Conservation (phyloP, 1,139 yeast genomes). For the Blastobotrys petasosporus region DNA sequence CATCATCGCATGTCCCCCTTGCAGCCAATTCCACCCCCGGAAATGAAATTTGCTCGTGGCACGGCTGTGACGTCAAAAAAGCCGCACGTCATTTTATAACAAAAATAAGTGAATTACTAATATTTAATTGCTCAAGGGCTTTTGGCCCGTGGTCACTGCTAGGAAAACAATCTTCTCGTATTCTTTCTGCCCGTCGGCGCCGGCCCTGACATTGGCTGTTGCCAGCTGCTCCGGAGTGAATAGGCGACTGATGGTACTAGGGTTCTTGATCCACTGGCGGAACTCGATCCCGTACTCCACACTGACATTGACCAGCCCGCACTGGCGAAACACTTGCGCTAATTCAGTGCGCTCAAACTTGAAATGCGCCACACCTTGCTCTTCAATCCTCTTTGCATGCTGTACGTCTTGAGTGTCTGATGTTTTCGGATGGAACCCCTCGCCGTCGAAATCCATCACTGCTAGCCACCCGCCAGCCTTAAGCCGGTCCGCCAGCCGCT, state of each 20-base stretch:
- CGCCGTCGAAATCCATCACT: conserved; percentile 23
- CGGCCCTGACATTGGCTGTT: not conserved
- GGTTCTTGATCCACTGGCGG: conserved; percentile 2
- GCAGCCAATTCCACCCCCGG: too few species aligned
- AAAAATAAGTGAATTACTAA: too few species aligned
- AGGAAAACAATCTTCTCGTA: not conserved
- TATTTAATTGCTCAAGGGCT: not conserved
- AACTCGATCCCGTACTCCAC: not conserved
- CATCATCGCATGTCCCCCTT: not conserved
- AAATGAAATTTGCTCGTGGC: too few species aligned
- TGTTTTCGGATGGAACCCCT: not conserved
- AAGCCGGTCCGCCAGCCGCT: conserved; percentile 18
- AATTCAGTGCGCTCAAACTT: not conserved
- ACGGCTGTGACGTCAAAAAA: too few species aligned
- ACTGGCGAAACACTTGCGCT: not conserved
- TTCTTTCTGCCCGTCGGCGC: conserved; percentile 1
- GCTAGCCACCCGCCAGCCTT: conserved; percentile 24
- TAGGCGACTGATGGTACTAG: not conserved
- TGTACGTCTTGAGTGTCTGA: too few species aligned
- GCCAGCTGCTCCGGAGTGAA: not conserved
- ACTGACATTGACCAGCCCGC: conserved; percentile 3
- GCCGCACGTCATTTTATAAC: too few species aligned
- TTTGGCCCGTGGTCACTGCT: conserved; percentile 7
- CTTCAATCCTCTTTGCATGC: too few species aligned
- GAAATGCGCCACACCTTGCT: conserved; percentile 5